Evolutionary conservation across 768 basidiomycete genomes (phyloP).

Genomic region (Astraeus odoratus): DNA sequence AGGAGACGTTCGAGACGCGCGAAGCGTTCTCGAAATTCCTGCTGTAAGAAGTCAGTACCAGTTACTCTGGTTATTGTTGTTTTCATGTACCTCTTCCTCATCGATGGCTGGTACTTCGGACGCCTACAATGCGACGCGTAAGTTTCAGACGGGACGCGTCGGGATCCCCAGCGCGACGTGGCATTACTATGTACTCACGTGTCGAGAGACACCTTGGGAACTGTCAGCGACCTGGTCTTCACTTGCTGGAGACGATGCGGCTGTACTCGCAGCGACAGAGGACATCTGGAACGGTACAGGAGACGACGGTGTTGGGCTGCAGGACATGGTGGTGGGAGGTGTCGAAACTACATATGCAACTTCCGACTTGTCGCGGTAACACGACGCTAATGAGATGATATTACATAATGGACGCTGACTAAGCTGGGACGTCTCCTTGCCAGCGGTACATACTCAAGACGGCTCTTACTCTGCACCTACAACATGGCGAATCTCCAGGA

Average conservation of each 20-base stretch:
- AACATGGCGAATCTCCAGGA: slow-evolving; percentile 21
- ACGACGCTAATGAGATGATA: too few relatives aligned
- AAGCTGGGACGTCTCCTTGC: neutral
- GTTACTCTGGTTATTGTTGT: neutral
- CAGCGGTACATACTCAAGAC: neutral
- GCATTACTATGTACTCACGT: neutral
- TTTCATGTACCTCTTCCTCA: neutral
- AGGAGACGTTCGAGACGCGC: slow-evolving; percentile 58
- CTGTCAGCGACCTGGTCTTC: slow-evolving; percentile 4
- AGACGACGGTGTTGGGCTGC: slow-evolving; percentile 12
- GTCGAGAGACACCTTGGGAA: neutral
- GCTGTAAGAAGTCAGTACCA: neutral
- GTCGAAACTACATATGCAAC: too few relatives aligned
- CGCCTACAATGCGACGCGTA: too few relatives aligned
- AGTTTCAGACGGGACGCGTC: neutral
- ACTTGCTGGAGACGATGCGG: slow-evolving; percentile 22
- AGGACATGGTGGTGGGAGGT: slow-evolving; percentile 15
- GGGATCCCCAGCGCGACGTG: neutral
- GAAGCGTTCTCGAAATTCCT: slow-evolving; percentile 29
- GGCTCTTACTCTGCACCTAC: neutral
- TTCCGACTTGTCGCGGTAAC: too few relatives aligned
- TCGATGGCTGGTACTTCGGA: neutral
- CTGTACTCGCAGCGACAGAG: slow-evolving; percentile 18
- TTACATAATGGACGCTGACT: too few relatives aligned
- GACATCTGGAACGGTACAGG: slow-evolving; percentile 10